Conservation (phyloP, 2,329 filamentous ascomycete species). For the Botrytis squamosa region DNA sequence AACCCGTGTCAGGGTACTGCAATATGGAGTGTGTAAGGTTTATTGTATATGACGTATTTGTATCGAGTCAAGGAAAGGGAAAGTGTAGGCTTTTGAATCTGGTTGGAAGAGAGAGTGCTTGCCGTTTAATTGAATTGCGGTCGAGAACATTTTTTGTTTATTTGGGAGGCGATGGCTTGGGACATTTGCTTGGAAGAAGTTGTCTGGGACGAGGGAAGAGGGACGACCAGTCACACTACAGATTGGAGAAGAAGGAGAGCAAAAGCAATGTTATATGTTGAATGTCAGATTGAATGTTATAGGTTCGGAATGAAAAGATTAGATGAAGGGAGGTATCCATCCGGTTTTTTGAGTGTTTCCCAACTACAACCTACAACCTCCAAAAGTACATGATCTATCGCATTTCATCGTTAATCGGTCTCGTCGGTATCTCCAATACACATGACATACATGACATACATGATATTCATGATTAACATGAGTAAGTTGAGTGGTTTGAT, state of each 20-base stretch:
- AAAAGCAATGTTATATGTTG: not conserved
- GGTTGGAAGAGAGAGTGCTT: not conserved
- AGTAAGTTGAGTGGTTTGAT: not conserved
- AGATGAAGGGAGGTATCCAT: not conserved
- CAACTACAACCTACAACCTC: not conserved
- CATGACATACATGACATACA: too few relatives aligned
- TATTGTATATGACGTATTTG: conserved; percentile 6
- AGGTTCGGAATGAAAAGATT: conserved; percentile 14
- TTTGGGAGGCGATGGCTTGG: not conserved
- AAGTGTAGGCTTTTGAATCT: not conserved
- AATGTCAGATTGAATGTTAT: not conserved
- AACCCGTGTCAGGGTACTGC: not conserved
- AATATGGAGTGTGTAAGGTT: not conserved
- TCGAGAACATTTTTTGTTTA: not conserved
- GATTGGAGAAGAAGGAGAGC: not conserved
- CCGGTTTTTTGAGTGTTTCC: not conserved
- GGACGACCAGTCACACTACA: not conserved
- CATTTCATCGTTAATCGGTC: not conserved
- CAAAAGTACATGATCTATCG: not conserved
- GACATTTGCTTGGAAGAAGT: not conserved
- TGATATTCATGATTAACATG: not conserved
- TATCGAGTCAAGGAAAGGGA: not conserved
- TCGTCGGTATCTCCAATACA: not conserved
- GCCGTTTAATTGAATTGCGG: conserved; percentile 1
- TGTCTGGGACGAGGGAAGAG: not conserved